phyloP scores from a whole-genome alignment of 805 yeast species.

The Starmerella kuoi region DNA sequence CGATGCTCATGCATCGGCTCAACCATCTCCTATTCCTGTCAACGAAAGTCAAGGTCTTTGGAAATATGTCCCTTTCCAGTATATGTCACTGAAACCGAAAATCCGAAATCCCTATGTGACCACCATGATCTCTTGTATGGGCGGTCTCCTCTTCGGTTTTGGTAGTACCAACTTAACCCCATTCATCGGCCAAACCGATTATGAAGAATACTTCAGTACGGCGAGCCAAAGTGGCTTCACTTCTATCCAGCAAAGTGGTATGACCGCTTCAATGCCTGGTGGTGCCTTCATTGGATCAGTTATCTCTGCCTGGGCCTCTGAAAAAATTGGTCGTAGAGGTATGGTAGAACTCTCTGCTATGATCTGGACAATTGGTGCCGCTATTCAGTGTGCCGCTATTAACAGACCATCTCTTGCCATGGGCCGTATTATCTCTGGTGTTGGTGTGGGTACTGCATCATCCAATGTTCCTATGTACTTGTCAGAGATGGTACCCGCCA shows the following conservation, averaged over 20 bases:
- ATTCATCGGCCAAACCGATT: conserved; percentile 43
- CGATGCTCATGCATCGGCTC: too few species aligned
- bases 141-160: conserved; percentile 66
- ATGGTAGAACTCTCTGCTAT: conserved; percentile 27
- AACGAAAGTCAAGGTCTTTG: conserved; percentile 9
- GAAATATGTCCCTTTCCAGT: conserved; percentile 16
- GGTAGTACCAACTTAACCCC: conserved; percentile 71
- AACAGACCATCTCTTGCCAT: conserved; percentile 28
- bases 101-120: conserved; percentile 42
- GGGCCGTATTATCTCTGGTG: conserved; percentile 56
- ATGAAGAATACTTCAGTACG: conserved; percentile 38
- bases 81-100: conserved; percentile 17
- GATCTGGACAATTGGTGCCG: conserved; percentile 43
- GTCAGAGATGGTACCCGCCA: conserved; percentile 36
- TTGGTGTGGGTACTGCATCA: conserved; percentile 62
- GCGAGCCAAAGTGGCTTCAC: conserved; percentile 13
- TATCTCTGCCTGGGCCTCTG: conserved; percentile 37
- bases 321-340: conserved; percentile 39
- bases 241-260: conserved; percentile 46
- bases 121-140: conserved; percentile 46
- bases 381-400: conserved; percentile 36
- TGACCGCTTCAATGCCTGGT: conserved; percentile 53
- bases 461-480: conserved; percentile 52
- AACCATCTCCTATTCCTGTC: conserved; percentile 5
- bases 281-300: conserved; percentile 58